Conservation (phyloP, 108 stramenopile species). For the Pseudonitzschia delicatissima region DNA sequence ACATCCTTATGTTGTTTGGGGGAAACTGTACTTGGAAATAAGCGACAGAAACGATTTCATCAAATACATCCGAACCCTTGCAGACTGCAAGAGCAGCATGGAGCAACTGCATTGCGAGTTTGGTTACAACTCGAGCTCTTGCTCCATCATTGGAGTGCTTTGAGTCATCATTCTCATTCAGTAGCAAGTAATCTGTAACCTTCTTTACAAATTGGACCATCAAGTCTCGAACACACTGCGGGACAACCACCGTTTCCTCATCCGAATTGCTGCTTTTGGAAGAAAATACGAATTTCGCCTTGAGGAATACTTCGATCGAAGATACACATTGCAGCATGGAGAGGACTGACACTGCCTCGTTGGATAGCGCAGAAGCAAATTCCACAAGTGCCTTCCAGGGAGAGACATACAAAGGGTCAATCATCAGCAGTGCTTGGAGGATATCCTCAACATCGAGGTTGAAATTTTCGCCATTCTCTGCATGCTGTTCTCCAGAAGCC, state of each 20-base stretch:
- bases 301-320: constrained; percentile 15
- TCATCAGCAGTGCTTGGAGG: constrained; percentile 25
- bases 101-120: neutral
- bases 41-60: neutral
- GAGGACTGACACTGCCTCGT: neutral
- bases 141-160: neutral
- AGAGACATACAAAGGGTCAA: constrained; percentile 21
- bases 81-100: neutral
- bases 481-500: neutral
- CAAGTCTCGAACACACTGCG: neutral
- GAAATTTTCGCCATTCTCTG: neutral
- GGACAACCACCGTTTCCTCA: neutral
- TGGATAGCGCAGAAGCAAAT: neutral
- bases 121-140: neutral
- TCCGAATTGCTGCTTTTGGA: neutral
- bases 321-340: constrained; percentile 10
- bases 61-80: constrained; percentile 5
- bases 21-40: neutral
- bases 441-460: neutral
- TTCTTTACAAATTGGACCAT: constrained; percentile 7
- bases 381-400: constrained; percentile 19
- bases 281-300: neutral
- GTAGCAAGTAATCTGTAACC: neutral
- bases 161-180: neutral
- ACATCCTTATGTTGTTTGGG: neutral